Evolutionary conservation across 768 basidiomycete genomes (phyloP).

Genomic region (Hemileccinum rubropunctum): DNA sequence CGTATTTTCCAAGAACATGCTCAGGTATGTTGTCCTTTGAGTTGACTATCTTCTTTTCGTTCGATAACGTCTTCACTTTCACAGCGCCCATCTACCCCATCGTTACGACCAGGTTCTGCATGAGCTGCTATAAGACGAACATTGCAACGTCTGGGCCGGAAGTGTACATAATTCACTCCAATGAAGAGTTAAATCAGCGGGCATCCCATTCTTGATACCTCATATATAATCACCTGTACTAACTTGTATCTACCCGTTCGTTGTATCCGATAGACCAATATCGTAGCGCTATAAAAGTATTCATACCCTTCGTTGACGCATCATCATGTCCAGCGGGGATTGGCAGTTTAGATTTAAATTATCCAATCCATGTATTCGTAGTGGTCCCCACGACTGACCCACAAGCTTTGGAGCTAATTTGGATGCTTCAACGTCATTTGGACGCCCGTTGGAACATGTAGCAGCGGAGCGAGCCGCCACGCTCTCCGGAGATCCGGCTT

Average conservation of each 20-base stretch:
- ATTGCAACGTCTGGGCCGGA: slow-evolving; percentile 1
- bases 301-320: neutral
- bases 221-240: slow-evolving; percentile 2
- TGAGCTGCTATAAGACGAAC: slow-evolving; percentile 50
- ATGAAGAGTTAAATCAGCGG: neutral
- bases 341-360: too few species aligned
- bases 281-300: neutral
- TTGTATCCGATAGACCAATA: slow-evolving; percentile 13
- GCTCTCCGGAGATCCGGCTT: too few species aligned
- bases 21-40: slow-evolving; percentile 48
- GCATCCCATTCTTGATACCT: slow-evolving; percentile 12
- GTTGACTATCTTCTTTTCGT: neutral
- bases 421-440: too few species aligned
- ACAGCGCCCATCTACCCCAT: slow-evolving; percentile 74
- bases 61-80: slow-evolving; percentile 2
- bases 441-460: too few species aligned
- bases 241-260: slow-evolving; percentile 10
- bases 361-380: too few species aligned
- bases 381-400: too few species aligned
- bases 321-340: too few species aligned
- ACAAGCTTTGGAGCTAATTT: too few species aligned
- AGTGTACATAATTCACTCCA: neutral
- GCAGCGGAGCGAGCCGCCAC: too few species aligned
- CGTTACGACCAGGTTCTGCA: slow-evolving; percentile 76
- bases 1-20: slow-evolving; percentile 80